Evolutionary conservation across 2,329 filamentous ascomycete genomes (phyloP), one percentile per base, ranked within the genome.

Genomic region (Capronia epimyces): DNA sequence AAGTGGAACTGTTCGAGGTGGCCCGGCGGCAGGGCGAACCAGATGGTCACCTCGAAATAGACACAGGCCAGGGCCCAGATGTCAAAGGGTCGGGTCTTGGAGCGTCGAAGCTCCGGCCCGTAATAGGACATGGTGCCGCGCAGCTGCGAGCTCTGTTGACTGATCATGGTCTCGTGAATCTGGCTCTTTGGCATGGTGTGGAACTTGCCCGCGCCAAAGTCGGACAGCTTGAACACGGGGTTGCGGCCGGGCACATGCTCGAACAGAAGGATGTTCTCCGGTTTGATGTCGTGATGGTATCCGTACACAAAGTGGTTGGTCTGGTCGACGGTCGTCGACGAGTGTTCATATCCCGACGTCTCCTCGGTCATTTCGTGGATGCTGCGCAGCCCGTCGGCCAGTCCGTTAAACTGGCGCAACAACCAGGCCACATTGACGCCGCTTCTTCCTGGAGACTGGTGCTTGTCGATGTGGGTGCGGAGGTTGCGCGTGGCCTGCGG

Each of bases 281-380:
- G 49, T 15, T 55, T 48, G 20, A 55, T 39, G 25, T 55, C 49
- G 40, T 52, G 49, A 31, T 55, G 52, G 22, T 49, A 55, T 13
- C 52, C 52, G 12, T 21, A 25, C 5, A 34, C 31, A 34, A 34
- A 34, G 31, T 34, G 31, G 15, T 34, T 34, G 31, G 16, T 40
- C 9, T 21, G 16, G 12, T 24, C 22, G 16, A 39, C 25, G 12
- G 21, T 24, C 8, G 22, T 22, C 7, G 10, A n/a, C 20, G 42
- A 22, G 16, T 40, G 16, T 4, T n/a, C n/a, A n/a, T n/a, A n/a
- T n/a, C 24, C 29, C 2, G 41, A 5, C 4, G 22, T 24, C 9
- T 21, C 31, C 20, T 41, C 40, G 10, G 37, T 42, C 13, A 55
- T 25, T 16, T 52, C 15, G 20, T 55, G 52, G 25, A 55, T 39